Evolutionary conservation across 2,329 filamentous ascomycete species (phyloP).

Genomic region (Cryphonectria japonica): DNA sequence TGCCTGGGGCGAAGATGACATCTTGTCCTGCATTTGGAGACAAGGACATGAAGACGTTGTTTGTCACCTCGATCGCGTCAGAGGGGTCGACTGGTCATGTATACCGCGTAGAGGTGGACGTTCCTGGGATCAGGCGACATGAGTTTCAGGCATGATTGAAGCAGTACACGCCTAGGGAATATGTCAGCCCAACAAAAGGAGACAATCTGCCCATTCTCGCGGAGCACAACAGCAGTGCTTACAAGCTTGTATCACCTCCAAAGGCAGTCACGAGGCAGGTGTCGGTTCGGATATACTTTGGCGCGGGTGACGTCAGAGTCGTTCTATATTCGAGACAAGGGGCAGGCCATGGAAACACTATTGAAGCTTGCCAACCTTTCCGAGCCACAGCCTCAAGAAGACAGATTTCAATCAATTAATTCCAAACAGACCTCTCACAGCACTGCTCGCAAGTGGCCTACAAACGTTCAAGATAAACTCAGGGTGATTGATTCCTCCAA

Average conservation of each 20-base stretch:
- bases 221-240: background rate
- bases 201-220: background rate
- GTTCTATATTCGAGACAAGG: background rate
- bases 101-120: constrained; percentile 24
- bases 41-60: constrained; percentile 26
- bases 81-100: constrained; percentile 30
- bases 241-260: background rate
- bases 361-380: background rate
- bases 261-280: background rate
- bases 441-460: background rate
- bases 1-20: constrained; percentile 29
- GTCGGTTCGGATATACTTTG: constrained; percentile 11
- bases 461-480: background rate
- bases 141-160: constrained; percentile 10
- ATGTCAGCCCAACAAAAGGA: background rate
- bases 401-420: background rate
- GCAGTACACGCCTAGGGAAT: no score
- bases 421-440: background rate
- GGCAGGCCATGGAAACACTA: background rate
- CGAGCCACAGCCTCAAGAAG: background rate
- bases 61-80: constrained; percentile 29
- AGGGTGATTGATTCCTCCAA: background rate
- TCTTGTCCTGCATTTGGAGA: constrained; percentile 30
- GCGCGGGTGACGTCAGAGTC: constrained; percentile 13
- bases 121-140: constrained; percentile 18